Evolutionary conservation across 2,329 filamentous ascomycete species (phyloP), one percentile per base, ranked within the genome.

Genomic region (Sporothrix curviconia): DNA sequence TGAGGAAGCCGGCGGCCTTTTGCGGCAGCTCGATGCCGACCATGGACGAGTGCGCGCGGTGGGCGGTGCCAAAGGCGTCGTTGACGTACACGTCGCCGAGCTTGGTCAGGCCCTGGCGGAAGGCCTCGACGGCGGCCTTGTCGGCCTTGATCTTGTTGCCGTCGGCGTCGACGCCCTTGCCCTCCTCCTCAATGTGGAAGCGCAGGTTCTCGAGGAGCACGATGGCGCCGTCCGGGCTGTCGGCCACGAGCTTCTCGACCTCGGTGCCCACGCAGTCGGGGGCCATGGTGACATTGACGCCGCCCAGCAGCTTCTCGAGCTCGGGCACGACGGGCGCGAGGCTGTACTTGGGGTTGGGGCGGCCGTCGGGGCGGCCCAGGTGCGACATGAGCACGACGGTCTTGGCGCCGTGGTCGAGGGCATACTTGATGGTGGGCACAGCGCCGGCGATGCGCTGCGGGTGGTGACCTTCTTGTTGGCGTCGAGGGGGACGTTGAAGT

Each of bases 401-500:
- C 81, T 95, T 95, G 71, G 92, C 92, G 66, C 89, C 90, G 74
- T 95, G 77, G 65, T 95, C 89, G 69, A 94, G 78, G 70, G 91
- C 91, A 75, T 96, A 86, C 79, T 95, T 95, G 81, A 96, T 96
- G 68, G 92, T 95, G 68, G 91, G 91, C 64, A 96, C 78, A 69
- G 94, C 94, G 70, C 94, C 95, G 69, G 90, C 92, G 70, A 99
- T 99, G 75, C 94, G 92, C 80, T 99, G 94, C 77, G 87, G 90
- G 84, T 99, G 74, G 94, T 97, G 74, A 99, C 84, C 58, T 95
- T 92, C 79, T 91, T 95, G 72, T 94, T 81, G 66, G 80, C 83
- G 72, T 99, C 91, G 70, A 99, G 90, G 64, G 94, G 94, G 58
- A 99, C 95, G 77, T 99, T 99, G 86, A 99, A 99, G 84, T 99